phyloP scores from a whole-genome alignment of 352 stramenopile genomes.

The Globisporangium orthogonon region DNA sequence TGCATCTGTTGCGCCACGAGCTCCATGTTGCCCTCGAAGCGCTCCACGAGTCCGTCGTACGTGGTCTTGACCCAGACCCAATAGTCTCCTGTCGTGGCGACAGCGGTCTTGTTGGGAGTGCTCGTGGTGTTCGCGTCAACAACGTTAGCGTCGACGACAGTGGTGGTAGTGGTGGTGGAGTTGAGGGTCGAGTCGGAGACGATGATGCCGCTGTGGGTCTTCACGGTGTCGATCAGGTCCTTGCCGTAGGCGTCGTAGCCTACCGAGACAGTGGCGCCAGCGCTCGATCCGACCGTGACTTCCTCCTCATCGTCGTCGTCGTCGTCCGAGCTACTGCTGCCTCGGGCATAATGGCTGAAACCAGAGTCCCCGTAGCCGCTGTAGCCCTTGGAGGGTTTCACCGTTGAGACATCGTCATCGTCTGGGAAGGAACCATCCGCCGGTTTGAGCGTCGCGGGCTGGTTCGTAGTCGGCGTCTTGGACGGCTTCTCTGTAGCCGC shows the following conservation, averaged over 20 bases:
- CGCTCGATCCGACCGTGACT: constrained; percentile 14
- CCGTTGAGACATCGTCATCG: constrained; percentile 22
- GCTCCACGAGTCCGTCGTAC: constrained; percentile 45
- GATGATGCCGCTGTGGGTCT: constrained; percentile 44
- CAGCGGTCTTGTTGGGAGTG: constrained; percentile 22
- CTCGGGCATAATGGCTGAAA: neutral
- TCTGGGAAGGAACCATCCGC: constrained; percentile 19
- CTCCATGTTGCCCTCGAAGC: constrained; percentile 55
- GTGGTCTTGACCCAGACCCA: constrained; percentile 56
- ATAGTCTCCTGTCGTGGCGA: constrained; percentile 50
- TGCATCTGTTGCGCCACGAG: constrained; percentile 56
- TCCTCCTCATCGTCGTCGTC: constrained; percentile 14
- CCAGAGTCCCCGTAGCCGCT: neutral
- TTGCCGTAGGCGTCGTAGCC: constrained; percentile 30
- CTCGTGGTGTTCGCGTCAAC: constrained; percentile 34
- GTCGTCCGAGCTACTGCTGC: constrained; percentile 12
- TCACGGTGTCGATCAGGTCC: constrained; percentile 22
- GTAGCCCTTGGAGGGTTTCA: constrained; percentile 4
- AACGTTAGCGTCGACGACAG: constrained; percentile 18
- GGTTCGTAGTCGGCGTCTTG: neutral
- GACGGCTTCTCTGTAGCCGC: constrained; percentile 12
- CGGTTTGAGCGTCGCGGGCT: neutral
- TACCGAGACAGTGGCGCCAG: constrained; percentile 30
- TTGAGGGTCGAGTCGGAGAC: constrained; percentile 21
- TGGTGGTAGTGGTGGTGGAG: constrained; percentile 1